Percentiles rank a stretch among this genome's conserved stretches.
Conservation (phyloP, 352 stramenopile genomes). For the Globisporangium splendens region DNA sequence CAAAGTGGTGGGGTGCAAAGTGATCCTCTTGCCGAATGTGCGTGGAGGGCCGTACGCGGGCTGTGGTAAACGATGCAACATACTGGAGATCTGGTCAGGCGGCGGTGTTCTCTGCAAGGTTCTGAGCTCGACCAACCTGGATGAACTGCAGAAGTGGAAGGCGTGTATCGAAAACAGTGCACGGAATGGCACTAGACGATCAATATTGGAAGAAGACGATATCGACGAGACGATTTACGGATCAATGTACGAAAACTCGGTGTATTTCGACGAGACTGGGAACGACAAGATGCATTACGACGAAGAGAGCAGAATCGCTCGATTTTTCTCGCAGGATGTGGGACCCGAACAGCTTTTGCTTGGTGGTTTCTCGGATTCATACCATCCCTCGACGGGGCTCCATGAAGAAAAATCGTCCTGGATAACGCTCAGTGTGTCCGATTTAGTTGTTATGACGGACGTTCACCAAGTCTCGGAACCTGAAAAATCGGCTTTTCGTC, state of each 20-base stretch:
- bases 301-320: constrained; percentile 11
- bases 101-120: constrained; percentile 55
- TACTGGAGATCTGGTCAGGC: constrained; percentile 61
- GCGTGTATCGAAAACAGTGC: constrained; percentile 56
- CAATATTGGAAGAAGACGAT: constrained; percentile 10
- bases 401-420: constrained; percentile 53
- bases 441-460: constrained; percentile 56
- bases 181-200: constrained; percentile 32
- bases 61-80: constrained; percentile 20
- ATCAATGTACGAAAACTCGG: constrained; percentile 21
- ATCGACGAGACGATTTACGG: constrained; percentile 37
- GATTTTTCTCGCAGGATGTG: constrained; percentile 18
- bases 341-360: constrained; percentile 49
- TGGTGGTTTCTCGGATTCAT: constrained; percentile 73
- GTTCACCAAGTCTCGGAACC: constrained; percentile 66
- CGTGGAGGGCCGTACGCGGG: constrained; percentile 38
- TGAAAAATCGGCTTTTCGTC: constrained; percentile 50
- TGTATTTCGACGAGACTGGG: constrained; percentile 19
- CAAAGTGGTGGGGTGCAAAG: constrained; percentile 53
- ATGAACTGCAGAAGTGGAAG: constrained; percentile 74
- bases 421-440: constrained; percentile 71
- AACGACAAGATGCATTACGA: constrained; percentile 8
- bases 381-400: constrained; percentile 39
- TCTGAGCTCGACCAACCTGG: constrained; percentile 49
- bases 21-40: constrained; percentile 59